Evolutionary conservation across 345 rosid genomes (phyloP), one percentile per base, ranked within the genome.

Genomic region (Acer campestre): DNA sequence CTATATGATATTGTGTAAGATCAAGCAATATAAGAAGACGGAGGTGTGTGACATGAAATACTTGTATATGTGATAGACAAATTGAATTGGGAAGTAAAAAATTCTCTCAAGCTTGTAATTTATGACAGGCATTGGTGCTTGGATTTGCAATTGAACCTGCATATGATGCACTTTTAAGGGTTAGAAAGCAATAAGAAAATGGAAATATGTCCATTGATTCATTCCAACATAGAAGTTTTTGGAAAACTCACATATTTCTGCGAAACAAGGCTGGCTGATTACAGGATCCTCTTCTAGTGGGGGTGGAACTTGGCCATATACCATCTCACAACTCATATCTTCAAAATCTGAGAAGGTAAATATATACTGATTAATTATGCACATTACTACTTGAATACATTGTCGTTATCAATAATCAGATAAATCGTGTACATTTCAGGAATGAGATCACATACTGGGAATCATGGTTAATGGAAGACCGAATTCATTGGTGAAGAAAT

Each of bases 281-380:
- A 76, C 93, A 25, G 87, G 89, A 82, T 95, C 98, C 64, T 92
- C 94, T 79, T 93, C 94, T 64, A 93, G 86, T 7, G 88, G 70
- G 0, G 97, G 96, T 48, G 98, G 99, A 67, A 73, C 89, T 85
- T 93, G 98, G 29, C 98, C 98, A 46, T 93, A 92, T 49, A 92
- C 90, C 99, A 93, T 95, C 77, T 95, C 98, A 29, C 97, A 95
- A 75, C 98, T 93, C 99, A 95, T 93, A 77, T 95, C 97, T 78
- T 95, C 99, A 81, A 91, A 93, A 85, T 93, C 99, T 93, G 86
- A 69, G 86, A 69, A 35, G 27, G 69, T 69, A 7, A 78, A 76
- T 25, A 48, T 23, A 17, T 49, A 22, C 29, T 6, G 5, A 35
- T 35, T 35, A 35, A 35, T 35, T 35, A 18, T 16, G 44, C 56